Conservation (phyloP, 257 asterid genomes). For the Solanum gracilifrons region DNA sequence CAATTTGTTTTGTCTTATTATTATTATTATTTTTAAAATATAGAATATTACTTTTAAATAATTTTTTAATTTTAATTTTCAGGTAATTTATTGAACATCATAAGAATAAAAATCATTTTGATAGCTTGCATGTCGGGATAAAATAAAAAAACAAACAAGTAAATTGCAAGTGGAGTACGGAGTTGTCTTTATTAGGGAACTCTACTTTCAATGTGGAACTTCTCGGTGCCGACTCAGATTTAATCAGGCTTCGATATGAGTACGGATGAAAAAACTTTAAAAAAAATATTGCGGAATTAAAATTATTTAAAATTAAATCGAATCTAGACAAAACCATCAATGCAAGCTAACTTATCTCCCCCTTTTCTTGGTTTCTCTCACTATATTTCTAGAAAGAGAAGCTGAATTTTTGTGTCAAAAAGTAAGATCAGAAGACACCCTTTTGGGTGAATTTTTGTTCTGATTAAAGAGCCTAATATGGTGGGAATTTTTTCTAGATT, state of each 20-base stretch:
- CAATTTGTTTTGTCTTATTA: background rate
- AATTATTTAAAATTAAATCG: background rate
- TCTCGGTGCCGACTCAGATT: accelerated
- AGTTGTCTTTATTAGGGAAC: too few relatives aligned
- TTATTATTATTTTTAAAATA: too few relatives aligned
- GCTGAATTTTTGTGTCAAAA: background rate
- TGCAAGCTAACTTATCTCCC: background rate
- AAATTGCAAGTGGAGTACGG: background rate
- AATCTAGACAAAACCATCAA: conserved; percentile 11
- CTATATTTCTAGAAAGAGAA: background rate
- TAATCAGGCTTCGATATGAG: too few relatives aligned
- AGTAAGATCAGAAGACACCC: background rate
- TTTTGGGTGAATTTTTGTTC: background rate
- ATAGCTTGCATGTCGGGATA: background rate
- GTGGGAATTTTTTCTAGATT: conserved; percentile 87
- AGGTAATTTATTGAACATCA: background rate
- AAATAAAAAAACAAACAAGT: too few relatives aligned
- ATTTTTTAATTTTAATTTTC: background rate
- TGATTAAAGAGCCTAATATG: conserved; percentile 16
- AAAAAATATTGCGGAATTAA: background rate
- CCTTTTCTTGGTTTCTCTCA: background rate
- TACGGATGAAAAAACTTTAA: too few relatives aligned
- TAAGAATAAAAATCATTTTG: too few relatives aligned
- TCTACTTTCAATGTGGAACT: accelerated
- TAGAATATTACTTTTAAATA: background rate